Base-by-base conservation (phyloP, 2,329 filamentous ascomycete species). In the Cucurbitaria berberidis region DNA sequence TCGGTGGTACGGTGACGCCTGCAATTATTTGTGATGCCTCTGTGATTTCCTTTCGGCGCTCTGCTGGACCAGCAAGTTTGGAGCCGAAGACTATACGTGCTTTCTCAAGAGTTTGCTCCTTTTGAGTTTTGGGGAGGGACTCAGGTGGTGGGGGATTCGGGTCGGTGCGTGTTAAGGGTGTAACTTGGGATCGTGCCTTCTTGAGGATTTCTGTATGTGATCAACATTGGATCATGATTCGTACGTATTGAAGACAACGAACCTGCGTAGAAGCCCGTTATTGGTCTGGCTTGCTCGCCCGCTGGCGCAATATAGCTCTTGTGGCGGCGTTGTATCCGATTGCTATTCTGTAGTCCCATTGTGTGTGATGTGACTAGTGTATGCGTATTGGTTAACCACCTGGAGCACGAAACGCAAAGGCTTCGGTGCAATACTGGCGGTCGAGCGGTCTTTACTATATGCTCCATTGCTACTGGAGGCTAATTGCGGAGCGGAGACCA, bases 81-180 rank as follows among this genome's bases (percentile, higher is more conserved):
- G 90, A 89, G 18, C 92, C 91, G 69, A 99, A 97, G 27, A 97
- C 83, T 66, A 96, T 85, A 39, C 86, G 77, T 47, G 86, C 84
- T 67, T 81, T 83, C 36, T 74, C 79, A 19, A 85, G 80, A 34
- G 80, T 82, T 48, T 85, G 80, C 62, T 86, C 80, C 44, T 81
- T 81, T 16, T 79, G 74, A 2, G 81, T 78, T 48, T 77, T 77
- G 2, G 79, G 77, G 15, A 76, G 66, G 16, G 72, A 65, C 42
- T 76, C 70, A 30, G 68, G 52, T 24, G 74, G 64, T 30, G 70
- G 67, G 10, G 70, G 66, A 18, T 70, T 43, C 5, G 75, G 68
- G 1, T 66, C 57, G 6, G 74, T 68, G 18, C 66, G 59, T 8
- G 74, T 68, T 16, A 69, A 57, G 11, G 75, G 67, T 52, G 73